Evolutionary conservation across 2,329 filamentous ascomycete genomes (phyloP), one percentile per base, ranked within the genome.

Genomic region (Clarireedia hainanense): DNA sequence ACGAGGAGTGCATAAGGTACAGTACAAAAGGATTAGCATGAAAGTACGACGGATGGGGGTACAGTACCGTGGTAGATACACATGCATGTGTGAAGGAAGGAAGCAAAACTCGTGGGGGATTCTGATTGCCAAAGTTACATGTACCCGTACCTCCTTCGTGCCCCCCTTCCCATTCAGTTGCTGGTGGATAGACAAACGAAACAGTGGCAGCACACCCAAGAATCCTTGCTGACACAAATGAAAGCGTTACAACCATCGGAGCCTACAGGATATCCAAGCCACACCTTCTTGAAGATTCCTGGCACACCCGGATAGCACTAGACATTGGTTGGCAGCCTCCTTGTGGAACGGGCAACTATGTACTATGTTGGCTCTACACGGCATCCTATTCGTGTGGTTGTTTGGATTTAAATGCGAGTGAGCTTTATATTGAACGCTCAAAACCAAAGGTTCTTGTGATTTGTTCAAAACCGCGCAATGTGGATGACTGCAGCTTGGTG

Each of bases 401-500:
- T 49, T 49, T 42, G 15, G 39, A 6, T 46, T 34, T 49, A 9
- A 54, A 36, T 52, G 26, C 36, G 7, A 30, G 34, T 42, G 34
- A 40, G 4, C 24, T 52, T 5, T 17, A 47, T 47, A 37, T 52
- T 42, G 40, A 49, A 54, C 51, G 30, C 52, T 54, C 34, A 49
- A 49, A 15, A 30, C 15, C 40, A 12, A 42, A 54, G 52, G 30
- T 34, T 49, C 52, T 55, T 55, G 17, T 55, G 47, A 55, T 55
- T 55, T 36, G 47, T 50, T 36, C 47, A 50, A 24, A 49, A 55
- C 10, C 10, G 30, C 30, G 30, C 30, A 34, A 50, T 50, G 52
- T 47, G 46, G 36, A 50, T 55, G 52, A 55, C 52, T 55, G 52
- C 52, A 50, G 49, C 52, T 55, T 20, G 24, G 46, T 47, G 27